Base-by-base conservation (phyloP, 164 flowering plant species). In the Annona cherimola region DNA sequence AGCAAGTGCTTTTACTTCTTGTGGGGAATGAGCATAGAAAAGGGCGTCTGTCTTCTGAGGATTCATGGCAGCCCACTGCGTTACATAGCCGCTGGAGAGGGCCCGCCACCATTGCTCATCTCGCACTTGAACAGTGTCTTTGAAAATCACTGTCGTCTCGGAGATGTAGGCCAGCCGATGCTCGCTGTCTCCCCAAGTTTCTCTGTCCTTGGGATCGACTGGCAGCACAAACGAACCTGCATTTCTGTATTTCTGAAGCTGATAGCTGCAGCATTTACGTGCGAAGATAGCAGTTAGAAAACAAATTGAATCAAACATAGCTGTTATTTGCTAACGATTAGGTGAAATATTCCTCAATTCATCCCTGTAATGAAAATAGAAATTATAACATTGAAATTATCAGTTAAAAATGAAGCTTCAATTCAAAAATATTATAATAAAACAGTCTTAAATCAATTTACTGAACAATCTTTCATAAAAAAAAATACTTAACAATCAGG, bases 101-200 rank as follows among this genome's bases (percentile, higher is more conserved):
- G 99, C 92, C 66, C 81, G 84, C 98, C 99, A 95, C 99, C 99
- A 95, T 61, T 95, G 99, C 57, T 95, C 91, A 63, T 95, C 99
- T 61, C 99, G 79, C 50, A 95, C 98, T 77, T 89, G 88, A 41
- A 95, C 98, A 6, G 84, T 75, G 72, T 85, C 96, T 76, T 95
- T 95, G 91, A 95, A 95, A 18, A 95, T 93, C 1, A 93, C 99
- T 1, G 99, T 95, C 42, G 99, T 93, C 78, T 95, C 97, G 0
- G 99, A 93, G 9, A 95, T 94, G 76, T 93, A 95, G 4, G 99
- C 99, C 5, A 95, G 93, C 77, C 99, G 79, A 74, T 95, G 99
- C 57, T 95, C 99, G 76, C 99, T 91, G 70, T 95, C 99, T 6
- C 99, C 99, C 99, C 98, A 93, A 2, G 99, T 95, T 67, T 87